Percentiles rank a stretch among this genome's conserved stretches.
These are phyloP conservation scores for Epichloe aotearoae DNA, from an alignment of 2,329 filamentous ascomycete genomes.

Conservation along the genomic window DNA sequence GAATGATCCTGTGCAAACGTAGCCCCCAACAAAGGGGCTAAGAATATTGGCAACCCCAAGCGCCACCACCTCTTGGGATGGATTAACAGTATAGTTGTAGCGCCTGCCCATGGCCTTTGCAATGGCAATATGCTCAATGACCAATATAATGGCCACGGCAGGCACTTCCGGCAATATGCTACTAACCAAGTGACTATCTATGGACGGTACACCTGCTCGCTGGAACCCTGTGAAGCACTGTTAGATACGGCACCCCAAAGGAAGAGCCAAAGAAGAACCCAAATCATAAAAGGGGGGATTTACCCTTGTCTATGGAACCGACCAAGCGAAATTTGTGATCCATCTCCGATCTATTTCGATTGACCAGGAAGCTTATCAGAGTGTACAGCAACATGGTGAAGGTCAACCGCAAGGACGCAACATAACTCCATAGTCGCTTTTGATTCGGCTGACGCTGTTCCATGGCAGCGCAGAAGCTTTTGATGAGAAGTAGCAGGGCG, in stretches of 20 bases:
- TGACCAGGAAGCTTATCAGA: constrained; percentile 56
- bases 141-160: constrained; percentile 59
- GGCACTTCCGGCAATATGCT: constrained; percentile 51
- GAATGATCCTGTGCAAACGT: constrained; percentile 33
- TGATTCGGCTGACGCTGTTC: constrained; percentile 46
- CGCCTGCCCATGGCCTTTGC: constrained; percentile 70
- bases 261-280: not conserved
- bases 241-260: constrained; percentile 7
- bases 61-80: constrained; percentile 67
- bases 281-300: not conserved
- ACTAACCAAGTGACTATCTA: constrained; percentile 42
- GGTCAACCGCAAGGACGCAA: constrained; percentile 60
- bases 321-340: constrained; percentile 48
- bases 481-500: constrained; percentile 51
- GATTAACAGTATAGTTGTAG: constrained; percentile 67
- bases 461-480: constrained; percentile 44
- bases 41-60: constrained; percentile 66
- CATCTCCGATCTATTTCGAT: constrained; percentile 35
- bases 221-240: constrained; percentile 40
- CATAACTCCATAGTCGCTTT: constrained; percentile 56
- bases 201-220: constrained; percentile 43
- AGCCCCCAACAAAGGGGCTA: constrained; percentile 56
- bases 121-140: constrained; percentile 76
- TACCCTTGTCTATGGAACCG: constrained; percentile 50
- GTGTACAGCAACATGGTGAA: constrained; percentile 68